phyloP scores from a whole-genome alignment of 2,329 filamentous ascomycete species.

The Tolypocladium inflatum region DNA sequence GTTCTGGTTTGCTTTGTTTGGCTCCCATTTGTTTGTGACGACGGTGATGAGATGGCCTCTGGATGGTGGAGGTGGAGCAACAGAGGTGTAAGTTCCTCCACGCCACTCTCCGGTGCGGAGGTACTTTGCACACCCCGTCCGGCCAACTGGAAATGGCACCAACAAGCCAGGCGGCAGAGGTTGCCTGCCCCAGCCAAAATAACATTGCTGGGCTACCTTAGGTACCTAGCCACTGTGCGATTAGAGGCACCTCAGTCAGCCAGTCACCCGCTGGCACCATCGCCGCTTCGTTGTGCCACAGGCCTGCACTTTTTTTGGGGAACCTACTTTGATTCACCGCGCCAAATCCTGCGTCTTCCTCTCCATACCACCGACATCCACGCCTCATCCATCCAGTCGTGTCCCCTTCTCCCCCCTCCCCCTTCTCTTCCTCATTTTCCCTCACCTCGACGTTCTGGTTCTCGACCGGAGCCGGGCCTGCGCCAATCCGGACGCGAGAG shows the following conservation, averaged over 20 bases:
- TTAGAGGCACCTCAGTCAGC: not conserved
- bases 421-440: constrained; percentile 9
- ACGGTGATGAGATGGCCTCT: no score
- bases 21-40: not conserved
- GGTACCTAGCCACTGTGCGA: not conserved
- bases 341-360: constrained; percentile 17
- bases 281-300: not conserved
- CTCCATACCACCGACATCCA: constrained; percentile 17
- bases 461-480: not conserved
- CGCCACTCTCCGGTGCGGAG: not conserved
- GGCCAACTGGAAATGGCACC: not conserved
- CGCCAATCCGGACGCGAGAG: not conserved
- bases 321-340: constrained; percentile 14
- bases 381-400: constrained; percentile 3
- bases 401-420: constrained; percentile 7
- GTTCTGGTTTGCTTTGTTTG: not conserved
- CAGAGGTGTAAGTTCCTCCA: not conserved
- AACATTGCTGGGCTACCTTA: not conserved
- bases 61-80: not conserved
- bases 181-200: not conserved
- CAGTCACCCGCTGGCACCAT: not conserved
- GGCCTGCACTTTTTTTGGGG: constrained; percentile 16
- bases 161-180: not conserved
- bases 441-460: constrained; percentile 3
- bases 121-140: not conserved